These are phyloP conservation scores for Talaromyces islandicus DNA, from an alignment of 2,329 filamentous ascomycete genomes.

Conservation along the genomic window DNA sequence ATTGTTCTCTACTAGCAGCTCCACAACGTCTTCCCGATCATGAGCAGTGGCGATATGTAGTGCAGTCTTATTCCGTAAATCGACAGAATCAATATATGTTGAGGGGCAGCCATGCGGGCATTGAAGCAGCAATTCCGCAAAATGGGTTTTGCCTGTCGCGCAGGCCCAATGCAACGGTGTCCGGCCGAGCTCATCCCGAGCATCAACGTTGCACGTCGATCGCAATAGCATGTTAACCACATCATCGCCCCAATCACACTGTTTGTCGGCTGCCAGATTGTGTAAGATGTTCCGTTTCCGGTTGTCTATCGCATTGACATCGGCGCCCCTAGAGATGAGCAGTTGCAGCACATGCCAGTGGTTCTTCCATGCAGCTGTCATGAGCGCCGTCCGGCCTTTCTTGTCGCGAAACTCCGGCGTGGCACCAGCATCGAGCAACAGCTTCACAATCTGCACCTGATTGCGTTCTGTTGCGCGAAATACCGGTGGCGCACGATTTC, in stretches of 20 bases:
- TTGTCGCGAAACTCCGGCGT: slow-evolving; percentile 35
- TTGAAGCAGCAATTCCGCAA: slow-evolving; percentile 44
- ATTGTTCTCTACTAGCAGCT: slow-evolving; percentile 37
- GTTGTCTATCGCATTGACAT: slow-evolving; percentile 29
- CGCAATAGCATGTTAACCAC: slow-evolving; percentile 37
- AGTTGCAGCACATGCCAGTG: slow-evolving; percentile 33
- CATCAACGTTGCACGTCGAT: slow-evolving; percentile 36
- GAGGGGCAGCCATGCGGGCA: slow-evolving; percentile 21
- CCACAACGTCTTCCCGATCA: slow-evolving; percentile 31
- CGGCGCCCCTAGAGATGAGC: slow-evolving; percentile 29
- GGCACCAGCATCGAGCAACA: slow-evolving; percentile 35
- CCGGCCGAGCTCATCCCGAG: slow-evolving; percentile 42
- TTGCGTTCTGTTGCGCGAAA: slow-evolving; percentile 34
- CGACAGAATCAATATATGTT: slow-evolving; percentile 39
- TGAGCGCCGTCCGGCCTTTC: slow-evolving; percentile 39
- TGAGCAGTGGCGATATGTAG: slow-evolving; percentile 47
- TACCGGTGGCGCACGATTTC: slow-evolving; percentile 27
- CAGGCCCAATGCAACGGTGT: slow-evolving; percentile 55
- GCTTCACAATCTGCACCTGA: slow-evolving; percentile 38
- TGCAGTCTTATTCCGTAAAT: slow-evolving; percentile 39
- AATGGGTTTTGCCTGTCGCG: slow-evolving; percentile 48
- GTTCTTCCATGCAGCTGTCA: slow-evolving; percentile 40
- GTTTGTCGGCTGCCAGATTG: slow-evolving; percentile 41
- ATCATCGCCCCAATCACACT: slow-evolving; percentile 43
- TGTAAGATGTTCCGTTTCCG: slow-evolving; percentile 31